phyloP scores from a whole-genome alignment of 176 grass and related monocot species.

The Cymbopogon citratus region DNA sequence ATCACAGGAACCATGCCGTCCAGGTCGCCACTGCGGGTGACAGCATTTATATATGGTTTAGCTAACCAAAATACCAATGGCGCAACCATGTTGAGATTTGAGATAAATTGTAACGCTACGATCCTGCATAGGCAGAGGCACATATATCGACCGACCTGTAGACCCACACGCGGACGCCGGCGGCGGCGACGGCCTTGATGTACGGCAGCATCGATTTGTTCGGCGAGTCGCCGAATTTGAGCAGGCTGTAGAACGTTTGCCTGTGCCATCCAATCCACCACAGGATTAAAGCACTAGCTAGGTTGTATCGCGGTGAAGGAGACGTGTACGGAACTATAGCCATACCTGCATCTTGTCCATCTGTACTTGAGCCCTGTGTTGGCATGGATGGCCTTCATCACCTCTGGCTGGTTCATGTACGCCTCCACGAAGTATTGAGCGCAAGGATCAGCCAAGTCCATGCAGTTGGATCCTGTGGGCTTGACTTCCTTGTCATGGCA shows the following conservation, averaged over 20 bases:
- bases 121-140: no score
- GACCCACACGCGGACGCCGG: constrained; percentile 43
- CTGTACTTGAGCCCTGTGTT: background rate
- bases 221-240: constrained; percentile 26
- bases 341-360: constrained; percentile 38
- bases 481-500: constrained; percentile 36
- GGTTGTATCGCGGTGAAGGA: background rate
- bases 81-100: background rate
- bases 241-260: constrained; percentile 12
- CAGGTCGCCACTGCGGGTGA: constrained; percentile 39
- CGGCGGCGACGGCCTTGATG: constrained; percentile 21
- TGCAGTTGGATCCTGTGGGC: constrained; percentile 26
- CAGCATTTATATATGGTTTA: background rate
- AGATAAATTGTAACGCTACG: background rate
- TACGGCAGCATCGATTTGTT: constrained; percentile 32
- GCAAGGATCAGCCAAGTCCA: constrained; percentile 33
- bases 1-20: constrained; percentile 57
- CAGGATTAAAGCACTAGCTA: background rate
- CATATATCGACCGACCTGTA: constrained; percentile 26
- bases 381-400: constrained; percentile 34
- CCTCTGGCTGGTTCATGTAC: constrained; percentile 44
- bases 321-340: background rate
- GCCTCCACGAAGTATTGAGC: constrained; percentile 19
- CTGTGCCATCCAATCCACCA: background rate
- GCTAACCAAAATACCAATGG: background rate